Percentiles rank a stretch among this genome's conserved stretches.
Conservation (phyloP, 805 yeast genomes). For the Candida coleopterorum region DNA sequence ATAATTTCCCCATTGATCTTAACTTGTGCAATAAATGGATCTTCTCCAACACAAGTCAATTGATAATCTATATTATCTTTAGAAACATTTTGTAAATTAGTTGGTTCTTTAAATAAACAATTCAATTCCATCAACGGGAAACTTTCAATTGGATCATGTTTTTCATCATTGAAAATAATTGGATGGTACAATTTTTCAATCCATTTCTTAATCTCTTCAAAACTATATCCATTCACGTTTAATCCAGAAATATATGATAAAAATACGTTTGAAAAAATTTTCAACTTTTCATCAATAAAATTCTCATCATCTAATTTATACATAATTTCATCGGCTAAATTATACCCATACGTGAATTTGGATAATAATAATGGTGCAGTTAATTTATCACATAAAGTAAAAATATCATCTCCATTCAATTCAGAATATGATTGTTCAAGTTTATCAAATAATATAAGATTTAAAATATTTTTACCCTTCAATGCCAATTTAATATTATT, state of each 20-base stretch:
- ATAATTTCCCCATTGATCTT: slow-evolving; percentile 16
- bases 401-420: slow-evolving; percentile 30
- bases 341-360: slow-evolving; percentile 34
- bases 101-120: slow-evolving; percentile 20
- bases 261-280: slow-evolving; percentile 25
- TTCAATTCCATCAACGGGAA: slow-evolving; percentile 22
- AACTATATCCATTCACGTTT: slow-evolving; percentile 19
- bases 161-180: slow-evolving; percentile 16
- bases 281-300: slow-evolving; percentile 20
- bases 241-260: slow-evolving; percentile 36
- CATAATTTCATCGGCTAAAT: slow-evolving; percentile 24
- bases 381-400: slow-evolving; percentile 19
- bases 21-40: slow-evolving; percentile 28
- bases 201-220: slow-evolving; percentile 24
- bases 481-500: slow-evolving; percentile 28
- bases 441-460: slow-evolving; percentile 23
- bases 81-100: slow-evolving; percentile 14
- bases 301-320: slow-evolving; percentile 23
- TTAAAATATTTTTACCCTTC: slow-evolving; percentile 24
- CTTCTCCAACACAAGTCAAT: slow-evolving; percentile 19
- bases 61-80: slow-evolving; percentile 15
- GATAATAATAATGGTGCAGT: slow-evolving; percentile 23
- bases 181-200: slow-evolving; percentile 26
- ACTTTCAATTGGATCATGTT: slow-evolving; percentile 11
- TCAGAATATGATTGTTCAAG: slow-evolving; percentile 28